Percentiles rank a stretch among this genome's conserved stretches.
Conservation (phyloP, 495 filamentous ascomycete genomes). For the Penicillium salamii region DNA sequence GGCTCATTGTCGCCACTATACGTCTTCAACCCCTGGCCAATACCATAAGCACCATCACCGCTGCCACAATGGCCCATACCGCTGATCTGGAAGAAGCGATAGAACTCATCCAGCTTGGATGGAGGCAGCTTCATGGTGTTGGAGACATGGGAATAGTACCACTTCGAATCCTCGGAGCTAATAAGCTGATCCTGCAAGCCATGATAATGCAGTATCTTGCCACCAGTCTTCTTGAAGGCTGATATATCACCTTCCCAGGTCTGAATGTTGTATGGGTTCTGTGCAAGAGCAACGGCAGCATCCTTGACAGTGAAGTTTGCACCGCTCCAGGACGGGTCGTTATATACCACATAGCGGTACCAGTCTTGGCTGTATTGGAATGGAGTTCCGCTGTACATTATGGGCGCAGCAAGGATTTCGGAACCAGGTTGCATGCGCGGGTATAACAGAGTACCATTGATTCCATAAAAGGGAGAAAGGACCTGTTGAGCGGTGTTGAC, state of each 20-base stretch:
- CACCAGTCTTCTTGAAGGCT: slow-evolving; percentile 37
- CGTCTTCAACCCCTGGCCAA: slow-evolving; percentile 42
- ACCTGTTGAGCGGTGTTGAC: slow-evolving; percentile 51
- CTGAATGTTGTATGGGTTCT: slow-evolving; percentile 48
- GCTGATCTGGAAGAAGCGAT: slow-evolving; percentile 58
- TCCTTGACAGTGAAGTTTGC: slow-evolving; percentile 37
- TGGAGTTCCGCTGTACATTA: slow-evolving; percentile 38
- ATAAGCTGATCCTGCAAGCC: slow-evolving; percentile 47
- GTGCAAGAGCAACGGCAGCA: slow-evolving; percentile 30
- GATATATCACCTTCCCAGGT: slow-evolving; percentile 50
- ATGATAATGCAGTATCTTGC: slow-evolving; percentile 52
- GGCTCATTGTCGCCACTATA: slow-evolving; percentile 29
- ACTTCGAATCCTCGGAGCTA: slow-evolving; percentile 40
- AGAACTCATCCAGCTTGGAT: slow-evolving; percentile 51
- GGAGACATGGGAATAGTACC: slow-evolving; percentile 44
- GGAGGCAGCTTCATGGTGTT: slow-evolving; percentile 41
- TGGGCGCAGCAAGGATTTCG: slow-evolving; percentile 27
- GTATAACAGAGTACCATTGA: slow-evolving; percentile 53
- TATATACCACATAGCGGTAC: slow-evolving; percentile 56
- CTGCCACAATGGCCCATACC: slow-evolving; percentile 53
- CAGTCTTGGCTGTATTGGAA: slow-evolving; percentile 43
- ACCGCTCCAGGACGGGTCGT: slow-evolving; percentile 47
- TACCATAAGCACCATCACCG: slow-evolving; percentile 53
- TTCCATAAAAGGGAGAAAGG: slow-evolving; percentile 51
- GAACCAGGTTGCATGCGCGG: slow-evolving; percentile 51